Conservation (phyloP, 768 basidiomycete species). For the Mrakia hoshinonis region DNA sequence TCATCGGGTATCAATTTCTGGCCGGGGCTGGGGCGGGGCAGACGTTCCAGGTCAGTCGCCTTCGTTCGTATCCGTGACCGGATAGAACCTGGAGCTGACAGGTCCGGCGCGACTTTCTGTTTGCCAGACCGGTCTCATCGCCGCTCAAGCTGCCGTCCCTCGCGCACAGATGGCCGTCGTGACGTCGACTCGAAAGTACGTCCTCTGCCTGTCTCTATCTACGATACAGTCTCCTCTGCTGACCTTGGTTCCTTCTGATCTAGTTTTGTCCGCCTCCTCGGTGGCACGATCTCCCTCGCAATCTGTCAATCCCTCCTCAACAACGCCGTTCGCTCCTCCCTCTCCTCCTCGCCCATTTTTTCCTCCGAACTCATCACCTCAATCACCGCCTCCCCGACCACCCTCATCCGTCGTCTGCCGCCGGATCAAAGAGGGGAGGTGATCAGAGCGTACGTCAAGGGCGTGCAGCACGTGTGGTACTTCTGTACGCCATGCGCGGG, state of each 20-base stretch:
- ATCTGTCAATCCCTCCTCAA: constrained; percentile 55
- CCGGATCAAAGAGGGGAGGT: constrained; percentile 43
- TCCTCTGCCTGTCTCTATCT: background rate
- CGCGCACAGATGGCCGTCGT: constrained; percentile 69
- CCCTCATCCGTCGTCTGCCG: constrained; percentile 33
- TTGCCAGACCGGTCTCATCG: constrained; percentile 56
- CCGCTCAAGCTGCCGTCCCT: constrained; percentile 62
- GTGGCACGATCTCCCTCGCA: constrained; percentile 60
- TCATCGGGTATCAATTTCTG: constrained; percentile 57
- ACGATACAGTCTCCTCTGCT: too few relatives aligned
- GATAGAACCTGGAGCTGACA: too few relatives aligned
- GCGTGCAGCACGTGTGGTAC: constrained; percentile 55
- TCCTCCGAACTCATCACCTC: constrained; percentile 16
- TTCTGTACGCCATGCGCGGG: constrained; percentile 53
- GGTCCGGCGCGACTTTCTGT: too few relatives aligned
- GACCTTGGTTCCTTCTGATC: background rate
- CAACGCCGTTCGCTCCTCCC: constrained; percentile 36
- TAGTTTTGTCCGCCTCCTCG: constrained; percentile 56
- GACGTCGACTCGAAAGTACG: constrained; percentile 53
- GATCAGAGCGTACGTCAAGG: constrained; percentile 51
- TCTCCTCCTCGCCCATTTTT: constrained; percentile 43
- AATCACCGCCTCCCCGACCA: constrained; percentile 31
- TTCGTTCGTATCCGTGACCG: too few relatives aligned
- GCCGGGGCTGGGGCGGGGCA: constrained; percentile 54
- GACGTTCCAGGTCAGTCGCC: constrained; percentile 20